Conservation (phyloP, 345 rosid species). For the Carallia pectinifolia region DNA sequence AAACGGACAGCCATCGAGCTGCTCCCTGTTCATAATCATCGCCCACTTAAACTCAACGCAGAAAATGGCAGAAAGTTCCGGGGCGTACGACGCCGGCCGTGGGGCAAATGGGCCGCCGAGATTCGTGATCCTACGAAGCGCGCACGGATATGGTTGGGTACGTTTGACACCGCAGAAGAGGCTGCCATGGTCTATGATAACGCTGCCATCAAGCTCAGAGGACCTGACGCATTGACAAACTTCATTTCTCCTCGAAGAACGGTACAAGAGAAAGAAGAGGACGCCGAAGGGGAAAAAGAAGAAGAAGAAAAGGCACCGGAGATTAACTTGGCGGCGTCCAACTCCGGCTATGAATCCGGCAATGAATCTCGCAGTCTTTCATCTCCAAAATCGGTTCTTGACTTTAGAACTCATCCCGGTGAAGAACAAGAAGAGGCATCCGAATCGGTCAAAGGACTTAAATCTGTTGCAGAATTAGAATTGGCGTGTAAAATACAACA, state of each 20-base stretch:
- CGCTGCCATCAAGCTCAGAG: slow-evolving; percentile 86
- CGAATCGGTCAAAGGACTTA: neutral
- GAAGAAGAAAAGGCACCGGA: slow-evolving; percentile 3
- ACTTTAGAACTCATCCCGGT: slow-evolving; percentile 35
- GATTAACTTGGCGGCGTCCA: slow-evolving; percentile 23
- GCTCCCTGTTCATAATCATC: neutral
- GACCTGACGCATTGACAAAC: slow-evolving; percentile 82
- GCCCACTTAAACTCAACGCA: neutral
- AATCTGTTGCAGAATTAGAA: neutral
- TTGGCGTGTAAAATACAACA: neutral
- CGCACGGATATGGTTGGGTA: slow-evolving; percentile 91
- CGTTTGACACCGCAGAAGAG: slow-evolving; percentile 91
- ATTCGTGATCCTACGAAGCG: slow-evolving; percentile 86
- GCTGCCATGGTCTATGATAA: slow-evolving; percentile 93
- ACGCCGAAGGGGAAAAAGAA: no score
- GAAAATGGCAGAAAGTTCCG: slow-evolving; percentile 57
- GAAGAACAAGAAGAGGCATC: slow-evolving; percentile 13
- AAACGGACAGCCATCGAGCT: slow-evolving; percentile 21
- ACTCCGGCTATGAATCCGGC: slow-evolving; percentile 58
- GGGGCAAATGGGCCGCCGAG: slow-evolving; percentile 99
- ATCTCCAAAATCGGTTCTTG: slow-evolving; percentile 86
- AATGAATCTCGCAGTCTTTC: slow-evolving; percentile 49
- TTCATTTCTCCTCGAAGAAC: slow-evolving; percentile 47
- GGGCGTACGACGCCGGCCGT: slow-evolving; percentile 89
- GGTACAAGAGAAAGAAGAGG: neutral